Percentiles rank a stretch among this genome's conserved stretches.
phyloP scores from a whole-genome alignment of 768 basidiomycete species.

The Termitomyces titanicus region DNA sequence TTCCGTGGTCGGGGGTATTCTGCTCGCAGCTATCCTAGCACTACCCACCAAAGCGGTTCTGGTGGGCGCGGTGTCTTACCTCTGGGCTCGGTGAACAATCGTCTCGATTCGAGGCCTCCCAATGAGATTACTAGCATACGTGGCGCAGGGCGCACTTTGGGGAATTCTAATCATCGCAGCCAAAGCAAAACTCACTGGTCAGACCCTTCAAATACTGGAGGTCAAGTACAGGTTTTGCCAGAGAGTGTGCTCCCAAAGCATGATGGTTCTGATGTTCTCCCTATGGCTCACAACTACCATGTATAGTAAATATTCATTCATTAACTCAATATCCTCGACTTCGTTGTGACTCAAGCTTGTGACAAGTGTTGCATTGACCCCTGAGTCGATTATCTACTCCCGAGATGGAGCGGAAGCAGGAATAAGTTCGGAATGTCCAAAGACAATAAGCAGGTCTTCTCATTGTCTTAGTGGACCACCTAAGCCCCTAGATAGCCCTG shows the following conservation, averaged over 20 bases:
- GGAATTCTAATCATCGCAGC: constrained; percentile 1
- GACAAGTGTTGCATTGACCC: not conserved
- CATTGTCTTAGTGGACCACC: constrained; percentile 10
- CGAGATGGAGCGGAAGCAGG: not conserved
- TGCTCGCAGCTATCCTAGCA: constrained; percentile 19
- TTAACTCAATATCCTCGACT: not conserved
- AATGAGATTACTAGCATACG: constrained; percentile 1
- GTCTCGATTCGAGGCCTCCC: not conserved
- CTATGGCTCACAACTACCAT: not conserved
- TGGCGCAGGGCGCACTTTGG: constrained; percentile 7
- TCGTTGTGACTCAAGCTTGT: not conserved
- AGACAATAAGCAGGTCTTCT: constrained; percentile 27
- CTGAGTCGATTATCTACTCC: not conserved
- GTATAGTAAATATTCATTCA: constrained; percentile 4
- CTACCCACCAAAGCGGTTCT: constrained; percentile 14
- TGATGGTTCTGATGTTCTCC: not conserved
- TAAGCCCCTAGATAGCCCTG: not conserved
- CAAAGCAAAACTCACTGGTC: not conserved
- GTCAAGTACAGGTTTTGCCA: not conserved
- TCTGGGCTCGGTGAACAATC: constrained; percentile 6
- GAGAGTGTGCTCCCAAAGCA: not conserved
- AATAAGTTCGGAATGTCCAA: constrained; percentile 5
- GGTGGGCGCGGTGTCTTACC: constrained; percentile 7
- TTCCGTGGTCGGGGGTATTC: constrained; percentile 20
- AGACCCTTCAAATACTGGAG: not conserved